Percentiles rank a stretch among this genome's conserved stretches.
These are phyloP conservation scores for Suillus weaverae DNA, from an alignment of 768 basidiomycete genomes.

Conservation along the genomic window DNA sequence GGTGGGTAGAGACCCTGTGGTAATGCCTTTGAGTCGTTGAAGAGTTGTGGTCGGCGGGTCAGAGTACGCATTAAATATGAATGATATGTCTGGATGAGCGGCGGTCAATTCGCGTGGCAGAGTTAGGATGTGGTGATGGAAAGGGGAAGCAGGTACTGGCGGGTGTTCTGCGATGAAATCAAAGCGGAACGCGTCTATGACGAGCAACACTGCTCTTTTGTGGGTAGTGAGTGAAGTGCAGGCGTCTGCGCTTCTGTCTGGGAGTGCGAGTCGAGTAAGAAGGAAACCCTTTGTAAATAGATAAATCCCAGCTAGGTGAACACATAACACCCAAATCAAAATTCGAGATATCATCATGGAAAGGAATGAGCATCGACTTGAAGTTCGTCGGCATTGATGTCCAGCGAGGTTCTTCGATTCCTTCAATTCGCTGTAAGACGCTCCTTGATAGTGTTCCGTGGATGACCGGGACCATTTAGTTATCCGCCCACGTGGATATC, in stretches of 20 bases:
- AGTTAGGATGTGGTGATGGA: conserved; percentile 81
- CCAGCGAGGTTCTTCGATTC: no score
- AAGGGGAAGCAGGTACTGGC: conserved; percentile 52
- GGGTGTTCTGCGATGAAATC: conserved; percentile 38
- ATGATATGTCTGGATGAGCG: conserved; percentile 64
- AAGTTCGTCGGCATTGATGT: no score
- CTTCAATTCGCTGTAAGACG: no score
- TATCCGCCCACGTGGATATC: no score
- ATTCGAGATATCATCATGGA: conserved; percentile 26
- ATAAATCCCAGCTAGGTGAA: conserved; percentile 80
- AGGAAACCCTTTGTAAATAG: conserved; percentile 94
- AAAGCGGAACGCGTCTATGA: no score
- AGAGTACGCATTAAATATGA: conserved; percentile 86
- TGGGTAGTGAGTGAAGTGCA: no score
- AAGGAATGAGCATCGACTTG: no score
- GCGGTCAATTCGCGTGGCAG: conserved; percentile 74
- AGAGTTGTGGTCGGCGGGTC: conserved; percentile 96
- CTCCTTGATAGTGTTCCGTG: no score
- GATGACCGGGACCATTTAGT: no score
- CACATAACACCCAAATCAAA: conserved; percentile 58
- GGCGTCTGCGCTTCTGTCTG: conserved; percentile 36
- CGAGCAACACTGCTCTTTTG: no score
- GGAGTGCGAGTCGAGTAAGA: conserved; percentile 57
- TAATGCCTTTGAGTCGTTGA: conserved; percentile 92
- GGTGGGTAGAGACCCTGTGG: conserved; percentile 92